phyloP scores from a whole-genome alignment of 2,329 filamentous ascomycete genomes.

The Exophiala lecanii-corni region DNA sequence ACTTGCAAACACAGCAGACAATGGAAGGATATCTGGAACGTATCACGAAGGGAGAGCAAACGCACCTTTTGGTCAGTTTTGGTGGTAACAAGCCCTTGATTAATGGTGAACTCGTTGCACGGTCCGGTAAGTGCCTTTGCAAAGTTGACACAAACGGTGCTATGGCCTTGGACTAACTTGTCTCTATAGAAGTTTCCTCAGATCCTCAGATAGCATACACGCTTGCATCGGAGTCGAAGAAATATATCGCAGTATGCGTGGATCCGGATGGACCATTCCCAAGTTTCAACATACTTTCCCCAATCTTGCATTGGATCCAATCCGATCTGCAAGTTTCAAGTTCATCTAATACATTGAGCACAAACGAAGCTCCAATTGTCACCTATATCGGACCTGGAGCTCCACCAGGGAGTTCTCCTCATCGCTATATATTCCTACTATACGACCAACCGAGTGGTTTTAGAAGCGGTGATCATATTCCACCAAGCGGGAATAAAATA shows the following conservation, averaged over 20 bases:
- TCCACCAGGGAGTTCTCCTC: conserved; percentile 43
- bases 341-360: conserved; percentile 1
- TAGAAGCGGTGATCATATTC: conserved; percentile 31
- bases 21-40: too few relatives aligned
- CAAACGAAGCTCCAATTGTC: conserved; percentile 5
- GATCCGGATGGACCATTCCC: conserved; percentile 34
- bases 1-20: too few relatives aligned
- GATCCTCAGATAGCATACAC: background rate
- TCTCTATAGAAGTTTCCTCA: background rate
- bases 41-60: too few relatives aligned
- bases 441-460: conserved; percentile 46
- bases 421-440: conserved; percentile 49
- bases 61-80: too few relatives aligned
- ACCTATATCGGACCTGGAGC: conserved; percentile 44
- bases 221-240: conserved; percentile 6
- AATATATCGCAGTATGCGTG: conserved; percentile 28
- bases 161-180: too few relatives aligned
- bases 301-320: conserved; percentile 34
- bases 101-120: too few relatives aligned
- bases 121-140: too few relatives aligned
- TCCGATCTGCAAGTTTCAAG: conserved; percentile 21
- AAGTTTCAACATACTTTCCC: conserved; percentile 27
- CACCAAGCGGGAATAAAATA: conserved; percentile 35
- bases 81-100: too few relatives aligned
- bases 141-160: too few relatives aligned